phyloP scores from a whole-genome alignment of 2,329 filamentous ascomycete genomes.

The Claviceps fusiformis region DNA sequence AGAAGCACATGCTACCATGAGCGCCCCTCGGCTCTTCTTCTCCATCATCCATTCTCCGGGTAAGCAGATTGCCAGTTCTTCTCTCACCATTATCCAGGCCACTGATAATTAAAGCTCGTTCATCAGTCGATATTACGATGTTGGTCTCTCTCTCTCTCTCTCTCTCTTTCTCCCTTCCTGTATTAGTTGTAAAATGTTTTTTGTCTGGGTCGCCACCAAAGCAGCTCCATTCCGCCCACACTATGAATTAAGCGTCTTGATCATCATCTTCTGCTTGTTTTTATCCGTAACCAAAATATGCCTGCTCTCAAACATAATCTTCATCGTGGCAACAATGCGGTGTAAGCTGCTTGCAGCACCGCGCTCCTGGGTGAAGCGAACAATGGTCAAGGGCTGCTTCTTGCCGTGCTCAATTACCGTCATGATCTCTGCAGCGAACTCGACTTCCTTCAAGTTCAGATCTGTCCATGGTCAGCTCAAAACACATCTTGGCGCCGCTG shows the following conservation, averaged over 20 bases:
- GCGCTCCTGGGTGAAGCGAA: conserved; percentile 76
- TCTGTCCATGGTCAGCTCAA: conserved; percentile 31
- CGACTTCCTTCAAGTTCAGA: conserved; percentile 73
- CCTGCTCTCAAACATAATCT: conserved; percentile 51
- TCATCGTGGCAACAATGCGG: conserved; percentile 65
- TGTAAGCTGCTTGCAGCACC: conserved; percentile 88
- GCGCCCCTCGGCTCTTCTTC: neutral
- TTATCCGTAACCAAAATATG: conserved; percentile 56
- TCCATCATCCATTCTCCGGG: neutral
- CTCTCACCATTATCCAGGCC: neutral
- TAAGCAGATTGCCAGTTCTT: neutral
- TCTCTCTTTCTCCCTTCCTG: neutral
- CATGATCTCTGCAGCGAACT: conserved; percentile 77
- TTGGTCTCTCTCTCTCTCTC: neutral
- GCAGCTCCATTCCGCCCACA: conserved; percentile 2
- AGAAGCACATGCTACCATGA: neutral
- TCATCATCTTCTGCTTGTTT: conserved; percentile 57
- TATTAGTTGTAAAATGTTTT: neutral
- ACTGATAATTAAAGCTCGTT: neutral
- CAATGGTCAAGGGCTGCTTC: conserved; percentile 62
- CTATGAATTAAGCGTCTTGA: conserved; percentile 48
- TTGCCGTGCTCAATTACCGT: conserved; percentile 77
- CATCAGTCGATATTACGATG: neutral
- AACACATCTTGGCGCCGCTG: neutral
- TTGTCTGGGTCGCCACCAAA: neutral